phyloP scores from a whole-genome alignment of 108 stramenopile species.

The Seminavis robusta region DNA sequence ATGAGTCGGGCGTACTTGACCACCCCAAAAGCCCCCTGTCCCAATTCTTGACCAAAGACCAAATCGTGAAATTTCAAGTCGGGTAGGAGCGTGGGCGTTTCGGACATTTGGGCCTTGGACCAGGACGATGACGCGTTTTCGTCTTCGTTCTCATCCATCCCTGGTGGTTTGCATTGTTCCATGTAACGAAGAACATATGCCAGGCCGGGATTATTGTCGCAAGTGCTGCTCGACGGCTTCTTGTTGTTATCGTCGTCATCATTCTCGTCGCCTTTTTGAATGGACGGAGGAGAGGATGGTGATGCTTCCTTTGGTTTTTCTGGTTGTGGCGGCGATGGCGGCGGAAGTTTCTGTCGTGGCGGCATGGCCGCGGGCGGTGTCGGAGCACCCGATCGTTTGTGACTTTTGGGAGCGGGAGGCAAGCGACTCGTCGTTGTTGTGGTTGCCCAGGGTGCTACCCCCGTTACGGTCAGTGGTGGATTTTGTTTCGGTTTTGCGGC shows the following conservation, averaged over 20 bases:
- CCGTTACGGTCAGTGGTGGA: slow-evolving; percentile 65
- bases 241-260: too few relatives aligned
- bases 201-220: too few relatives aligned
- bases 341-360: too few relatives aligned
- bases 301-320: too few relatives aligned
- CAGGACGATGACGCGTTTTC: slow-evolving; percentile 58
- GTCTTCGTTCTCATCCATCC: too few relatives aligned
- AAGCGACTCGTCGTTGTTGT: slow-evolving; percentile 23
- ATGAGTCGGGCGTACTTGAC: slow-evolving; percentile 90
- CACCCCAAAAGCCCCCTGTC: slow-evolving; percentile 86
- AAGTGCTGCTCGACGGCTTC: too few relatives aligned
- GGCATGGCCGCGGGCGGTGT: too few relatives aligned
- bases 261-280: too few relatives aligned
- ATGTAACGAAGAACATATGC: slow-evolving; percentile 8
- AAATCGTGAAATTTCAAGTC: slow-evolving; percentile 94
- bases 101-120: slow-evolving; percentile 75
- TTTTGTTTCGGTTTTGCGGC: slow-evolving; percentile 18
- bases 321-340: too few relatives aligned
- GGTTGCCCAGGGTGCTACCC: slow-evolving; percentile 76
- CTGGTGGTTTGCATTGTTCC: slow-evolving; percentile 51
- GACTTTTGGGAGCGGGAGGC: neutral
- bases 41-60: slow-evolving; percentile 94
- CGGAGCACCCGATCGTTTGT: neutral
- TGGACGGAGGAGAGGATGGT: too few relatives aligned
- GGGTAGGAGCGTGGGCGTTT: slow-evolving; percentile 80